A percentile compares a stretch with the other conserved stretches of the same genome.
Conservation (phyloP, 148 eudicot species). For the Suaeda aralocaspica region DNA sequence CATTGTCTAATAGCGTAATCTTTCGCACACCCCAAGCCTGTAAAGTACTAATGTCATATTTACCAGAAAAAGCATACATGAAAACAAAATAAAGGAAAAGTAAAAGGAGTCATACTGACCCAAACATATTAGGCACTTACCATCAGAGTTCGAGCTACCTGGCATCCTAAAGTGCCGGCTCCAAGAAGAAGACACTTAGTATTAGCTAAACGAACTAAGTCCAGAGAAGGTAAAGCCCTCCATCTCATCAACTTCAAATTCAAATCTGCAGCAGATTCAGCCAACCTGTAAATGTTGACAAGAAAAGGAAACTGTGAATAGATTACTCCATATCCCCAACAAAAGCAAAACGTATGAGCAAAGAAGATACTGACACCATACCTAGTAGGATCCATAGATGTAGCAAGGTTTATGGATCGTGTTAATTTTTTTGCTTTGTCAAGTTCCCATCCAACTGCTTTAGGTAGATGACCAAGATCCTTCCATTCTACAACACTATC, state of each 20-base stretch:
- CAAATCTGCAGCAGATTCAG: slow-evolving; percentile 84
- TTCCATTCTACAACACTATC: slow-evolving; percentile 45
- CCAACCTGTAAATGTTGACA: slow-evolving; percentile 48
- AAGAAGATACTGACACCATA: slow-evolving; percentile 27
- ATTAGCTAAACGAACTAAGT: slow-evolving; percentile 53
- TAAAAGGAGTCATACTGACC: background rate
- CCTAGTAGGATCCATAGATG: slow-evolving; percentile 89
- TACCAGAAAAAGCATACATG: too few species aligned
- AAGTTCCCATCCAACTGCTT: slow-evolving; percentile 78
- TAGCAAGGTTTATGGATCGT: slow-evolving; percentile 66
- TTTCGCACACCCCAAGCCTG: slow-evolving; percentile 97
- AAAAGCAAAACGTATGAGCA: slow-evolving; percentile 2
- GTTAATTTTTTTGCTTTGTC: slow-evolving; percentile 46
- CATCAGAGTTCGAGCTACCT: slow-evolving; percentile 96
- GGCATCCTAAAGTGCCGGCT: slow-evolving; percentile 96
- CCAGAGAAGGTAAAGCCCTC: slow-evolving; percentile 85
- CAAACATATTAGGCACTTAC: slow-evolving; percentile 37
- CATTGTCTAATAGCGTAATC: slow-evolving; percentile 82
- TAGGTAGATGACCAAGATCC: slow-evolving; percentile 47
- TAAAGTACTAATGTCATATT: slow-evolving; percentile 13
- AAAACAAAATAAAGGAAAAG: too few species aligned
- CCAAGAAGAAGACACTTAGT: slow-evolving; percentile 89
- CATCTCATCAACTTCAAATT: slow-evolving; percentile 93
- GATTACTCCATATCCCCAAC: background rate
- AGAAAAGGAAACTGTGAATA: slow-evolving; percentile 5